Evolutionary conservation across 2,329 filamentous ascomycete species (phyloP).

Genomic region (Colletotrichum coccodes): DNA sequence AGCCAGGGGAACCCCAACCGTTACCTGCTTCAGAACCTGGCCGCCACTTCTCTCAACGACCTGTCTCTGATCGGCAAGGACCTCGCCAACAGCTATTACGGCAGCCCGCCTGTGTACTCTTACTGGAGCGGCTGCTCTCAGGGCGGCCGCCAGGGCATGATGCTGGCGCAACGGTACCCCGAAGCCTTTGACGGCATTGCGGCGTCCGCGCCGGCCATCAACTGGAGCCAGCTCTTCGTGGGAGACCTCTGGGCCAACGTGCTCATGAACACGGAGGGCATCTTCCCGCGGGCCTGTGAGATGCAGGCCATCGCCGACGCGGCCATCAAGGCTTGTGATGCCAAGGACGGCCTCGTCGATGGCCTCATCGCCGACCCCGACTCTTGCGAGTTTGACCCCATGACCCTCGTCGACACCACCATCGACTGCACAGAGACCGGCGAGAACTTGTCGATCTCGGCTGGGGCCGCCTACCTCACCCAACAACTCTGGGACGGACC

Average conservation of each 20-base stretch:
- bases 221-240: constrained; percentile 29
- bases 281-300: constrained; percentile 15
- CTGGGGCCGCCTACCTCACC: not conserved
- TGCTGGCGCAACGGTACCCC: constrained; percentile 55
- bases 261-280: not conserved
- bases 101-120: too few species aligned
- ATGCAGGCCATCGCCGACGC: constrained; percentile 41
- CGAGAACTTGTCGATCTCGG: not conserved
- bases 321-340: constrained; percentile 1
- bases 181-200: constrained; percentile 59
- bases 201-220: constrained; percentile 2
- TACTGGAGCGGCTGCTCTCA: constrained; percentile 63
- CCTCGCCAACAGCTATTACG: too few species aligned
- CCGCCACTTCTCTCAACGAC: too few species aligned
- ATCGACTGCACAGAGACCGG: constrained; percentile 33
- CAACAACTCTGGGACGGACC: not conserved
- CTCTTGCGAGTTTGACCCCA: constrained; percentile 34
- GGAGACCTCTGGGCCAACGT: constrained; percentile 4
- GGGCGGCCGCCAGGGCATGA: constrained; percentile 60
- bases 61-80: too few species aligned
- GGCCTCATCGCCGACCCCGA: constrained; percentile 9
- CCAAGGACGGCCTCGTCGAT: constrained; percentile 13
- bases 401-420: constrained; percentile 4
- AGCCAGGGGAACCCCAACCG: too few species aligned
- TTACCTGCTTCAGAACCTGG: too few species aligned